Conservation (phyloP, 495 filamentous ascomycete species). For the Aspergillus hancockii region DNA sequence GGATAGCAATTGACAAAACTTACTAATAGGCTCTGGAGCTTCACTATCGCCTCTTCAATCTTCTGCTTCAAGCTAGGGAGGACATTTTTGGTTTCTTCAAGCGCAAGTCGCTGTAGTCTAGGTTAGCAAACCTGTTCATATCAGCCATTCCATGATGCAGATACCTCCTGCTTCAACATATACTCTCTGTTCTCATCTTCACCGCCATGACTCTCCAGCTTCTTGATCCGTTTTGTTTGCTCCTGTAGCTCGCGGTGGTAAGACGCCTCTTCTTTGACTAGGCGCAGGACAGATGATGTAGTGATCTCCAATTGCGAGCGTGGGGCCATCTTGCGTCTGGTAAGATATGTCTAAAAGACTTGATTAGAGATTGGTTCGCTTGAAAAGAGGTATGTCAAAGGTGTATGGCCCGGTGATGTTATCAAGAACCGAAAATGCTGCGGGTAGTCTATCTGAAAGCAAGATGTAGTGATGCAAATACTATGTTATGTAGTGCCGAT, state of each 20-base stretch:
- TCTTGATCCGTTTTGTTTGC: constrained; percentile 70
- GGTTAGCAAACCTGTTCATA: constrained; percentile 1
- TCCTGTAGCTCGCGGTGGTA: constrained; percentile 81
- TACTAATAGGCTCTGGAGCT: constrained; percentile 66
- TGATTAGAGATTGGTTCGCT: neutral
- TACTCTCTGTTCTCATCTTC: constrained; percentile 70
- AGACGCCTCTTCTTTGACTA: constrained; percentile 87
- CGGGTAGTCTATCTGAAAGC: neutral
- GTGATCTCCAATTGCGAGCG: constrained; percentile 72
- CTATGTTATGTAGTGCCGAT: neutral
- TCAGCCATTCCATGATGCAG: neutral
- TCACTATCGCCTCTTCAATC: constrained; percentile 65
- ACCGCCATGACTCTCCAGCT: constrained; percentile 51
- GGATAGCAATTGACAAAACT: constrained; percentile 31
- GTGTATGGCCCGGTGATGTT: constrained; percentile 1
- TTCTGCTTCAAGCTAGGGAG: constrained; percentile 67
- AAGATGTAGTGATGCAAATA: neutral
- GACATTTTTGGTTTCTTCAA: constrained; percentile 81
- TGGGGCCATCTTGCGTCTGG: constrained; percentile 57
- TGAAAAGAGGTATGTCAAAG: neutral
- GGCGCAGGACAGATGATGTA: constrained; percentile 71
- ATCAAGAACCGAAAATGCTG: neutral
- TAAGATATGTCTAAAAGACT: constrained; percentile 9
- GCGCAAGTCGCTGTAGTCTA: constrained; percentile 62
- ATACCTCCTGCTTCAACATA: constrained; percentile 80